These are phyloP conservation scores for Rhizophlyctis rosea DNA, from an alignment of 192 early-diverging fungal genomes.

Conservation along the genomic window DNA sequence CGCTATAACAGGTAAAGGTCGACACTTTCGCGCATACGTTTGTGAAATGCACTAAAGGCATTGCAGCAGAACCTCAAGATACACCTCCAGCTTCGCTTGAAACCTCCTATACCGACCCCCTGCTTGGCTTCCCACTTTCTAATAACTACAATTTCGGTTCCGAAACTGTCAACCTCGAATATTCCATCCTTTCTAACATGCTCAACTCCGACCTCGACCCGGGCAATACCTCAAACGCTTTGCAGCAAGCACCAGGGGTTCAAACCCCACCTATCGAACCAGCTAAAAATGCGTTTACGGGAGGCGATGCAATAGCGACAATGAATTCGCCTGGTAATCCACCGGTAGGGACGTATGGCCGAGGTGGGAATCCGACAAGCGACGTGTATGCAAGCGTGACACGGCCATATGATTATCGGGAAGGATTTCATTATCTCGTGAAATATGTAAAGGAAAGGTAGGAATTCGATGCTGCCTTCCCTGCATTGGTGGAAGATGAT, in stretches of 20 bases:
- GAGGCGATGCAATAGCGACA: slow-evolving; percentile 29
- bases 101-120: not conserved
- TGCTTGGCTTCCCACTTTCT: slow-evolving; percentile 26
- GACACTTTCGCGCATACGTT: too few species aligned
- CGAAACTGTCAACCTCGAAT: slow-evolving; percentile 83
- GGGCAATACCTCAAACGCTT: not conserved
- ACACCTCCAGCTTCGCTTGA: not conserved
- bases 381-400: slow-evolving; percentile 77
- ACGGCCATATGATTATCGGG: slow-evolving; percentile 86
- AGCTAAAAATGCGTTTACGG: not conserved
- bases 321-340: slow-evolving; percentile 11
- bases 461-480: not conserved
- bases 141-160: slow-evolving; percentile 76
- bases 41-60: too few species aligned
- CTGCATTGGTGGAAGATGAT: not conserved
- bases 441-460: slow-evolving; percentile 73
- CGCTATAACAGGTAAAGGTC: too few species aligned
- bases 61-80: not conserved
- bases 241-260: not conserved
- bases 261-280: too few species aligned
- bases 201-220: slow-evolving; percentile 8
- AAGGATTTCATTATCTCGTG: slow-evolving; percentile 91
- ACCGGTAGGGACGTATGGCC: not conserved
- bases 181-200: slow-evolving; percentile 86
- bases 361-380: slow-evolving; percentile 38